Conservation (phyloP, 1,284 basidiomycete species). For the Tylopilus sp. region DNA sequence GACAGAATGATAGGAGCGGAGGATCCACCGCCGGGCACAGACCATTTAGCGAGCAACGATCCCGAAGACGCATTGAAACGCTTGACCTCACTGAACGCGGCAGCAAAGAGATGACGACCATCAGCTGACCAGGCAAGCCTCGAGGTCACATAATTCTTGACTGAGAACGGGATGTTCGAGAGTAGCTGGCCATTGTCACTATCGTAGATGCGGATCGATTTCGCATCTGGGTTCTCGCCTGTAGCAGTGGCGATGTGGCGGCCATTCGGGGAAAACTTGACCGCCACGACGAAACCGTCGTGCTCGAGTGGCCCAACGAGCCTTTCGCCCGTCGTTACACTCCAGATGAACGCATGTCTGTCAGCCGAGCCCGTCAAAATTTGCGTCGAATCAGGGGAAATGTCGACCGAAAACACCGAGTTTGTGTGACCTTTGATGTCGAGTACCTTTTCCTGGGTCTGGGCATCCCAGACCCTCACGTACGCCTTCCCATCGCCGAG, state of each 20-base stretch:
- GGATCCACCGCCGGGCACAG: background rate
- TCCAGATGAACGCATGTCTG: slow-evolving; percentile 1
- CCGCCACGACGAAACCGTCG: background rate
- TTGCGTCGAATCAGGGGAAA: slow-evolving; percentile 4
- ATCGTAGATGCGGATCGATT: slow-evolving; percentile 1
- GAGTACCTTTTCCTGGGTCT: background rate
- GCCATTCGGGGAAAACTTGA: background rate
- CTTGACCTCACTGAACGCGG: background rate
- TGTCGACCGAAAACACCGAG: background rate
- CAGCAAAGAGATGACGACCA: background rate
- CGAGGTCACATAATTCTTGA: background rate
- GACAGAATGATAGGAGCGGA: background rate
- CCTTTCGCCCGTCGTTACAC: background rate
- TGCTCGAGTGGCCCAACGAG: slow-evolving; percentile 2
- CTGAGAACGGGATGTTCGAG: background rate
- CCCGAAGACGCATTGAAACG: background rate
- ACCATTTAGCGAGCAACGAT: background rate
- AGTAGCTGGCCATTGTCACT: background rate
- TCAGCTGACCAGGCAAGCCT: background rate
- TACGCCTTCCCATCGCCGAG: too few relatives aligned
- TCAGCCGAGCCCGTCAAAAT: background rate
- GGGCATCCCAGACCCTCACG: slow-evolving; percentile 3
- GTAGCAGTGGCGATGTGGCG: slow-evolving; percentile 5
- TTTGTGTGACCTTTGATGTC: background rate
- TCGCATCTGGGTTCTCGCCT: background rate